phyloP scores from a whole-genome alignment of 192 early-diverging fungal genomes.

The Chytriomyces hyalinus region DNA sequence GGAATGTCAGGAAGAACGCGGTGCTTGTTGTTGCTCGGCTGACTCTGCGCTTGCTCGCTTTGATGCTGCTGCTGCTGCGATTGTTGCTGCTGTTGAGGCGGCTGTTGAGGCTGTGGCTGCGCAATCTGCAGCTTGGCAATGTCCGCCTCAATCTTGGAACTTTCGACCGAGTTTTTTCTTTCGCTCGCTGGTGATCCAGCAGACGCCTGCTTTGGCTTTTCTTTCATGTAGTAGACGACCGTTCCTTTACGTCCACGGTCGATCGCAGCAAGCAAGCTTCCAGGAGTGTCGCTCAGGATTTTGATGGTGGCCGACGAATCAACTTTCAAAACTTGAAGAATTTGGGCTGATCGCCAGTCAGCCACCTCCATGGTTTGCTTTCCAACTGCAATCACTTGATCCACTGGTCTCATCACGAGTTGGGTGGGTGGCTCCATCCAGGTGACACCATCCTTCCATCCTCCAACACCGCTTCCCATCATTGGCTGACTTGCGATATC shows the following conservation, averaged over 20 bases:
- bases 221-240: slow-evolving; percentile 48
- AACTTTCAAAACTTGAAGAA: slow-evolving; percentile 48
- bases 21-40: slow-evolving; percentile 1
- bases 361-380: slow-evolving; percentile 53
- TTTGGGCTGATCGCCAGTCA: slow-evolving; percentile 54
- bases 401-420: slow-evolving; percentile 53
- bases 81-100: slow-evolving; percentile 9
- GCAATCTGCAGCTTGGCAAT: slow-evolving; percentile 1
- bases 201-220: slow-evolving; percentile 31
- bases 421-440: slow-evolving; percentile 57
- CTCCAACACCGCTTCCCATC: slow-evolving; percentile 61
- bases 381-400: slow-evolving; percentile 54
- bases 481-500: slow-evolving; percentile 56
- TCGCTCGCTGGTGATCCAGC: not conserved
- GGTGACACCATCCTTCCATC: slow-evolving; percentile 60
- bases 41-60: not conserved
- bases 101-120: not conserved
- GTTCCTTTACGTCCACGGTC: slow-evolving; percentile 49
- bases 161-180: not conserved
- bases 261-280: slow-evolving; percentile 39
- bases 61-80: not conserved
- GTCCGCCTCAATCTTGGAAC: not conserved
- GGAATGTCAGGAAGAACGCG: slow-evolving; percentile 6
- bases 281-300: slow-evolving; percentile 34
- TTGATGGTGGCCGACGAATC: slow-evolving; percentile 37